Evolutionary conservation across 1,139 yeast genomes (phyloP).

Genomic region (Debaryomycetaceae sp.): DNA sequence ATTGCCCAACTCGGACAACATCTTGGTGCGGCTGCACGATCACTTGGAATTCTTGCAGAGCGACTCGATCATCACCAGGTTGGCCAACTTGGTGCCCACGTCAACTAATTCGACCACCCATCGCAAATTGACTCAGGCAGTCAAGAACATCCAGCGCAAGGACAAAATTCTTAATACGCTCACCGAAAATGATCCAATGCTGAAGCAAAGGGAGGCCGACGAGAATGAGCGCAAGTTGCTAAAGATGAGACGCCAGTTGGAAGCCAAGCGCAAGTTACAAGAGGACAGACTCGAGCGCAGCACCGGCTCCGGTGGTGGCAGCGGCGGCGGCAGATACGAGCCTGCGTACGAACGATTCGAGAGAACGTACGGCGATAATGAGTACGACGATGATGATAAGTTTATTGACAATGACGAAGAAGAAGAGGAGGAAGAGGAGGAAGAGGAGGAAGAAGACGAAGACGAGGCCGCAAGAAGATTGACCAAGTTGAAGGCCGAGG

Average conservation of each 20-base stretch:
- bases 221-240: slow-evolving; percentile 69
- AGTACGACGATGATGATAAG: slow-evolving; percentile 43
- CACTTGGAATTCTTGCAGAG: slow-evolving; percentile 68
- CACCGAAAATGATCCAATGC: slow-evolving; percentile 83
- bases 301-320: slow-evolving; percentile 20
- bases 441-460: slow-evolving; percentile 51
- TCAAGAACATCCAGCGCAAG: slow-evolving; percentile 60
- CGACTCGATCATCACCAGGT: slow-evolving; percentile 43
- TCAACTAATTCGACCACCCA: slow-evolving; percentile 83
- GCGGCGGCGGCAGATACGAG: slow-evolving; percentile 16
- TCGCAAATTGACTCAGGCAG: slow-evolving; percentile 71
- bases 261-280: slow-evolving; percentile 46
- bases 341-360: slow-evolving; percentile 40
- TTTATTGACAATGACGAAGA: slow-evolving; percentile 43
- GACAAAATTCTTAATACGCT: slow-evolving; percentile 60
- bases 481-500: slow-evolving; percentile 54
- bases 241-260: slow-evolving; percentile 66
- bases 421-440: slow-evolving; percentile 26
- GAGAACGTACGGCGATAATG: slow-evolving; percentile 40
- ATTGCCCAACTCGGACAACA: slow-evolving; percentile 66
- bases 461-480: slow-evolving; percentile 65
- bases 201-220: slow-evolving; percentile 76
- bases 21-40: slow-evolving; percentile 68
- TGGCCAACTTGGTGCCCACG: slow-evolving; percentile 79
- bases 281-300: slow-evolving; percentile 38